Evolutionary conservation across 2,329 filamentous ascomycete genomes (phyloP), one percentile per base, ranked within the genome.

Genomic region (Aureobasidium sp.): DNA sequence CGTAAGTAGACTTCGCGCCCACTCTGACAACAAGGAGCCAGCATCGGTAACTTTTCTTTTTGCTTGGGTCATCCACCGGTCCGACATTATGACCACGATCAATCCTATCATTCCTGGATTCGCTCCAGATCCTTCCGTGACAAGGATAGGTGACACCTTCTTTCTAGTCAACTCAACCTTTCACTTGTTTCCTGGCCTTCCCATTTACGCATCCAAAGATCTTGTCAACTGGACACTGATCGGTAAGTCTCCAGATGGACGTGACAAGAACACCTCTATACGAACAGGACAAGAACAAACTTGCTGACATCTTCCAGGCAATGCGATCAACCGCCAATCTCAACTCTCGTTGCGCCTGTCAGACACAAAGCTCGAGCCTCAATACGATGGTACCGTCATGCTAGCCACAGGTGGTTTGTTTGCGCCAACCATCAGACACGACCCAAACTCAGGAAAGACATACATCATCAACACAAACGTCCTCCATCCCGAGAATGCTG

Each of bases 41-140:
- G 27, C n/a, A 1, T 1, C 7, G 5, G 32, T 29, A n/a, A 13
- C 20, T n/a, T 27, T 48, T 27, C 13, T n/a, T 10, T 29, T 48
- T 12, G 6, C 10, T n/a, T 20, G n/a, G 26, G 3, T 29, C 47
- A 12, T n/a, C 27, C 5, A n/a, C 32, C 32, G 7, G 2, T 36
- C 47, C 27, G 17, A 27, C 17, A 36, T 17, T 34, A 56, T 56
- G 36, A 15, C 52, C 37, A 23, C 37, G 1, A 34, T 72, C 62
- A 80, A 26, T 12, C 78, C 78, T 2, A 75, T 80, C 37, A 65
- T 81, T 4, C 75, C 78, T 4, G 78, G 78, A 15, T 80, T 76
- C 57, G 72, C 77, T 57, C 75, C 78, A 0, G 78, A 80, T 64
- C 78, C 78, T 1, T 77, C 73, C 39, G 74, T 79, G 5, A 66